Evolutionary conservation across 805 yeast species (phyloP).

Genomic region (Teunomyces gatunensis): DNA sequence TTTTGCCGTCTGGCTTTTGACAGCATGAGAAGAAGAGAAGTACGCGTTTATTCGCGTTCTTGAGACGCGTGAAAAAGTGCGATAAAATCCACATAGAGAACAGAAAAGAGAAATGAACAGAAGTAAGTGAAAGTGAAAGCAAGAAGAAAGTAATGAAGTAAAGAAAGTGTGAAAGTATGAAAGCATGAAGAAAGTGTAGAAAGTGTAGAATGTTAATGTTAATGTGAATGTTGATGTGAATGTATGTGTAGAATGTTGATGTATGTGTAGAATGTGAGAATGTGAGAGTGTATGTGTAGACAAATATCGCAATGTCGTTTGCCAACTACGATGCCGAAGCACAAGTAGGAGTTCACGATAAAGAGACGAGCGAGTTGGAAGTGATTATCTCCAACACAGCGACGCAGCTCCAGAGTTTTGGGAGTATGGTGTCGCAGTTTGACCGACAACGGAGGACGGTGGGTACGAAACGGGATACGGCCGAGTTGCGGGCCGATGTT

Average conservation of each 20-base stretch:
- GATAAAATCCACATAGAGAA: background rate
- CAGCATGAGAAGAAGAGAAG: conserved; percentile 21
- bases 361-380: conserved; percentile 26
- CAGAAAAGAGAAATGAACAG: background rate
- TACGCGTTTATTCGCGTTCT: background rate
- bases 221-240: too few species aligned
- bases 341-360: conserved; percentile 26
- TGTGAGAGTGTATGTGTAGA: too few species aligned
- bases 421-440: conserved; percentile 47
- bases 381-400: conserved; percentile 35
- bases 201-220: too few species aligned
- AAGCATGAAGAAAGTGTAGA: too few species aligned
- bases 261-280: too few species aligned
- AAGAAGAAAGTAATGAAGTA: too few species aligned
- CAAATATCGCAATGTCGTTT: conserved; percentile 43
- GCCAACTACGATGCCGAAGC: conserved; percentile 53
- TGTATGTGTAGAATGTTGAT: too few species aligned
- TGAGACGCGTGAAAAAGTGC: background rate
- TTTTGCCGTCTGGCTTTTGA: conserved; percentile 41
- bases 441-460: conserved; percentile 48
- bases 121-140: too few species aligned
- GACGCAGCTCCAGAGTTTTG: conserved; percentile 43
- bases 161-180: too few species aligned
- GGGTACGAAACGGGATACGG: conserved; percentile 52
- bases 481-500: conserved; percentile 29